Base-by-base conservation (phyloP, 2,329 filamentous ascomycete species). In the Juglanconis juglandina region DNA sequence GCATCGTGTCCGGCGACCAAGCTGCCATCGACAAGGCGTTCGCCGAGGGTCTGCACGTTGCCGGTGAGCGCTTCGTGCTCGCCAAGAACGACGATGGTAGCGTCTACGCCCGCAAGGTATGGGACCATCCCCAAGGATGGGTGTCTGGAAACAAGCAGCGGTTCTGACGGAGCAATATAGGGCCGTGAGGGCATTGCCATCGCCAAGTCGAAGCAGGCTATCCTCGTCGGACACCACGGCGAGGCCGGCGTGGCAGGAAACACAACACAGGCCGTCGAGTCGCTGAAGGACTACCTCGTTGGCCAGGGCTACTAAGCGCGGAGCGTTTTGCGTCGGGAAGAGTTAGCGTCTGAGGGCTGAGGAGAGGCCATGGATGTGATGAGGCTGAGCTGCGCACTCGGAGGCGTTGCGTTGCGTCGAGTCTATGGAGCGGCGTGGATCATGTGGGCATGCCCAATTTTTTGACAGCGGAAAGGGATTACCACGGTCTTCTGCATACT, bases 161-260 rank as follows among this genome's bases (percentile, higher is more conserved):
- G 17, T 55, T 55, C 60, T 61, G 56, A 63, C 46, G n/a, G 10
- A 37, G 42, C 13, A 48, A 49, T 34, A 64, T 65, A 85, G 81
- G 92, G 90, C 69, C 91, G 88, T 73, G 85, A 88, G 73, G 95
- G 95, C 66, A 78, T 96, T 70, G 82, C 89, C 72, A 85, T 95
- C 69, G 87, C 88, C 77, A 96, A 96, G 83, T 96, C 94, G 70
- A 88, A 83, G 71, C 89, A 96, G 78, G 91, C 92, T 68, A 87
- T 98, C 74, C 85, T 99, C 73, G 79, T 99, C 73, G 90, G 87
- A 68, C 92, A 96, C 81, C 92, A 98, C 82, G 82, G 81, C 67
- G 91, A 96, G 75, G 74, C 75, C 64, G 79, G 87, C 68, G 82
- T 90, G 74, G 90, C 90, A 56, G 87, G 91, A 72, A 88, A 89